phyloP scores from a whole-genome alignment of 495 filamentous ascomycete species.

The Penicillium lagena region DNA sequence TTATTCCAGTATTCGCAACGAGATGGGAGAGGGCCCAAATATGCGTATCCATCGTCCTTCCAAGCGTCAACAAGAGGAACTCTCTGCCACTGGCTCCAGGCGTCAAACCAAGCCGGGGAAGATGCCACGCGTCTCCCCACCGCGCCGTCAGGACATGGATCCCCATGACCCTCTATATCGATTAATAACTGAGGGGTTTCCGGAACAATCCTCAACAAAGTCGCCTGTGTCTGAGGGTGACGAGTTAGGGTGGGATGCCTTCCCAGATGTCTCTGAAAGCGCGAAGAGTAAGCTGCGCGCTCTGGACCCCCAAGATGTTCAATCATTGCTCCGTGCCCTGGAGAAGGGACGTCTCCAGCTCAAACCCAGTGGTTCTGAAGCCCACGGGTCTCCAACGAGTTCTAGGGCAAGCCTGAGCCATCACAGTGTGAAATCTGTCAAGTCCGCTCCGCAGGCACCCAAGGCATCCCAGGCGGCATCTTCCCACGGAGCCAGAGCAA shows the following conservation, averaged over 20 bases:
- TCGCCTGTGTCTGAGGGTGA: slow-evolving; percentile 2
- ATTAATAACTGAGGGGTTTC: slow-evolving; percentile 25
- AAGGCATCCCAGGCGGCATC: no score
- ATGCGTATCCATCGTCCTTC: slow-evolving; percentile 20
- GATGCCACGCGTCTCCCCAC: slow-evolving; percentile 25
- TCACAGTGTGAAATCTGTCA: no score
- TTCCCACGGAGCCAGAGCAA: slow-evolving; percentile 9
- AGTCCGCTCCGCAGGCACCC: no score
- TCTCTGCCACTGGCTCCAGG: slow-evolving; percentile 21
- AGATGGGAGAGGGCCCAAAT: slow-evolving; percentile 29
- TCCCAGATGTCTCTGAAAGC: slow-evolving; percentile 33
- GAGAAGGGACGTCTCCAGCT: slow-evolving; percentile 30
- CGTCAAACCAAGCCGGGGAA: slow-evolving; percentile 33
- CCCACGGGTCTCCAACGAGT: slow-evolving; percentile 28
- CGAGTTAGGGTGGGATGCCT: slow-evolving; percentile 34
- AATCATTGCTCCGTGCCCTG: slow-evolving; percentile 27
- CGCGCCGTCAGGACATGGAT: not conserved
- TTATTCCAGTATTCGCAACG: slow-evolving; percentile 39
- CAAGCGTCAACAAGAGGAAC: slow-evolving; percentile 33
- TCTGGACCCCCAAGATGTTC: slow-evolving; percentile 31
- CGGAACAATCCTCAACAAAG: no score
- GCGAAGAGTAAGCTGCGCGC: slow-evolving; percentile 33
- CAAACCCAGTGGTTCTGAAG: slow-evolving; percentile 26
- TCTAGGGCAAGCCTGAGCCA: no score
- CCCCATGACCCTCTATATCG: slow-evolving; percentile 14